A percentile compares a stretch with the other conserved stretches of the same genome.
phyloP scores from a whole-genome alignment of 1,139 yeast genomes.

The Lodderomyces jiufengensis region DNA sequence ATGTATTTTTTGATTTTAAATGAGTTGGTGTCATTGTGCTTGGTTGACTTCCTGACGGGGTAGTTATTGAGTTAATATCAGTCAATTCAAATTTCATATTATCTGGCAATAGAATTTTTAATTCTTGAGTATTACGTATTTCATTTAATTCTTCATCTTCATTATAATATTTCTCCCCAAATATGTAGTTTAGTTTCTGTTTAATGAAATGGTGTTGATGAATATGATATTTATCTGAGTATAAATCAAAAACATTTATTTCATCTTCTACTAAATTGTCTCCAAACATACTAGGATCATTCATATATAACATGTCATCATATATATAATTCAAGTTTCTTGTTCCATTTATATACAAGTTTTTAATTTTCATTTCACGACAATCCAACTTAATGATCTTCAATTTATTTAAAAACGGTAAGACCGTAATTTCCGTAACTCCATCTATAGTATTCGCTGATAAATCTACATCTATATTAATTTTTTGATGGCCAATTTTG shows the following conservation, averaged over 20 bases:
- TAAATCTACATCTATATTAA: constrained; percentile 63
- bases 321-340: constrained; percentile 34
- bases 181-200: constrained; percentile 59
- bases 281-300: constrained; percentile 30
- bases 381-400: constrained; percentile 71
- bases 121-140: constrained; percentile 61
- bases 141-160: constrained; percentile 18
- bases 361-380: constrained; percentile 65
- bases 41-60: constrained; percentile 26
- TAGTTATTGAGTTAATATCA: constrained; percentile 44
- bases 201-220: constrained; percentile 65
- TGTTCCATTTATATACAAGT: constrained; percentile 56
- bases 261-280: constrained; percentile 18
- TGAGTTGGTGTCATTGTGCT: constrained; percentile 38
- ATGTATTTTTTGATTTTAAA: constrained; percentile 30
- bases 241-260: constrained; percentile 39
- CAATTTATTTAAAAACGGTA: constrained; percentile 63
- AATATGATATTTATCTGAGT: constrained; percentile 42
- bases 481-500: constrained; percentile 66
- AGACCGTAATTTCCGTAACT: constrained; percentile 73
- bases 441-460: constrained; percentile 57
- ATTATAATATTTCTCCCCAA: constrained; percentile 44
- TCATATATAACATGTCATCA: constrained; percentile 37
- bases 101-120: constrained; percentile 69
- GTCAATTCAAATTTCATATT: constrained; percentile 58